Conservation (phyloP, 2,329 filamentous ascomycete species). For the Domatiomyces catenatus region DNA sequence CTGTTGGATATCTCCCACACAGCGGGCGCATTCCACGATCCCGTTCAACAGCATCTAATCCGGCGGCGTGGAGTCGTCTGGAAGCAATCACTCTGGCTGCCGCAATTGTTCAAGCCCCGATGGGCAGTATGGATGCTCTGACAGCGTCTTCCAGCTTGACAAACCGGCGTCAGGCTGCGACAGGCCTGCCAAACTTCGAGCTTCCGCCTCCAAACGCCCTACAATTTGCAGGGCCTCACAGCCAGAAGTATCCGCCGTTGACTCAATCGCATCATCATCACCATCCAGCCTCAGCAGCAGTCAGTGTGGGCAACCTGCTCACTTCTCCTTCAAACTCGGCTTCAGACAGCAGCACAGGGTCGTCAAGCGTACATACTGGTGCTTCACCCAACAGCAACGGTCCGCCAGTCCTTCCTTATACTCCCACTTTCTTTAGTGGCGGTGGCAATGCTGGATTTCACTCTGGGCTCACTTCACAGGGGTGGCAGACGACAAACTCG, state of each 20-base stretch:
- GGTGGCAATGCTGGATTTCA: constrained; percentile 41
- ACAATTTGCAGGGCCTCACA: constrained; percentile 28
- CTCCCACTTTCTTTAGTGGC: constrained; percentile 45
- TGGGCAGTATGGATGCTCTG: constrained; percentile 48
- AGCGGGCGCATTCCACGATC: constrained; percentile 22
- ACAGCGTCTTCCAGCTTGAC: constrained; percentile 51
- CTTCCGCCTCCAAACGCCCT: constrained; percentile 47
- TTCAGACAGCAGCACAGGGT: constrained; percentile 32
- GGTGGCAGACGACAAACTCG: constrained; percentile 27
- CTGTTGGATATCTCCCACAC: constrained; percentile 21
- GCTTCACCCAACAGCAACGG: constrained; percentile 44
- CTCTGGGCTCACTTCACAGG: constrained; percentile 31
- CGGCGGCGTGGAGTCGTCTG: constrained; percentile 4
- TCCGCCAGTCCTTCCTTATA: constrained; percentile 41
- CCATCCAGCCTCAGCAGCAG: constrained; percentile 27
- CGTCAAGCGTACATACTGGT: constrained; percentile 33
- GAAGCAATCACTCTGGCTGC: constrained; percentile 44
- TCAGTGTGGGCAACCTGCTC: constrained; percentile 46
- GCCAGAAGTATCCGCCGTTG: constrained; percentile 35
- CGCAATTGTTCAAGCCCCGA: constrained; percentile 44
- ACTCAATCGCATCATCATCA: constrained; percentile 28
- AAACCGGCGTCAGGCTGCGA: constrained; percentile 54
- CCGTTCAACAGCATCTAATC: background rate
- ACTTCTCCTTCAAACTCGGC: constrained; percentile 47
- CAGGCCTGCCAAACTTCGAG: constrained; percentile 53